Conservation (phyloP, 176 grass and related monocot species). For the Musa acuminata region DNA sequence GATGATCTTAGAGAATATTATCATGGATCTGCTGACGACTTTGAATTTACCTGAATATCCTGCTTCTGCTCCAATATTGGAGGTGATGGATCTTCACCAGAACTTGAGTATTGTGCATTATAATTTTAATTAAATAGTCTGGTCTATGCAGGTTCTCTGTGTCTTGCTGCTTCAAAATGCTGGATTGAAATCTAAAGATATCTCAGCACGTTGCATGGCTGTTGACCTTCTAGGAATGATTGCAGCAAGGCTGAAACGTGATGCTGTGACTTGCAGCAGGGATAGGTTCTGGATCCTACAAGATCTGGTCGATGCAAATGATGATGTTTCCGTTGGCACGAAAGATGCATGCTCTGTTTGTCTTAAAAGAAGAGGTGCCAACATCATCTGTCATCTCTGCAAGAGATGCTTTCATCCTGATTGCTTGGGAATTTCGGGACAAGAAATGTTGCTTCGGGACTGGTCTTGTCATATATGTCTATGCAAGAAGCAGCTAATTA, state of each 20-base stretch:
- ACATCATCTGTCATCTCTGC: constrained; percentile 65
- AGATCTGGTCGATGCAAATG: constrained; percentile 43
- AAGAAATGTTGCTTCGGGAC: constrained; percentile 59
- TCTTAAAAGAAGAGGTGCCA: constrained; percentile 62
- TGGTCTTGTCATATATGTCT: constrained; percentile 72
- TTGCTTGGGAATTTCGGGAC: constrained; percentile 59
- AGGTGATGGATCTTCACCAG: constrained; percentile 48
- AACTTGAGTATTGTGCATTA: constrained; percentile 12
- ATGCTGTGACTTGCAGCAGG: constrained; percentile 52
- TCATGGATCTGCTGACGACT: constrained; percentile 74
- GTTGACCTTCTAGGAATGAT: constrained; percentile 93
- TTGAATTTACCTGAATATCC: constrained; percentile 96
- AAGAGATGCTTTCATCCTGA: constrained; percentile 90
- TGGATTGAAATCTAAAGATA: constrained; percentile 89
- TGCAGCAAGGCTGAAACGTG: constrained; percentile 87
- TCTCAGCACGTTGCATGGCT: constrained; percentile 85
- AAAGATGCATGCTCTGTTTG: constrained; percentile 79
- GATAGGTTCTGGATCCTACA: constrained; percentile 90
- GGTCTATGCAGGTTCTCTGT: constrained; percentile 70
- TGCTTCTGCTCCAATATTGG: constrained; percentile 83
- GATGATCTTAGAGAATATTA: constrained; percentile 88
- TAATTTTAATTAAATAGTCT: constrained; percentile 7
- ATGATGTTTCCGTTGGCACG: constrained; percentile 25
- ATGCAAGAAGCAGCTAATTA: constrained; percentile 71
- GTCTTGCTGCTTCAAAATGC: constrained; percentile 96